Evolutionary conservation across 2,329 filamentous ascomycete genomes (phyloP), one percentile per base, ranked within the genome.

Genomic region (Paraconiothyrium brasiliense): DNA sequence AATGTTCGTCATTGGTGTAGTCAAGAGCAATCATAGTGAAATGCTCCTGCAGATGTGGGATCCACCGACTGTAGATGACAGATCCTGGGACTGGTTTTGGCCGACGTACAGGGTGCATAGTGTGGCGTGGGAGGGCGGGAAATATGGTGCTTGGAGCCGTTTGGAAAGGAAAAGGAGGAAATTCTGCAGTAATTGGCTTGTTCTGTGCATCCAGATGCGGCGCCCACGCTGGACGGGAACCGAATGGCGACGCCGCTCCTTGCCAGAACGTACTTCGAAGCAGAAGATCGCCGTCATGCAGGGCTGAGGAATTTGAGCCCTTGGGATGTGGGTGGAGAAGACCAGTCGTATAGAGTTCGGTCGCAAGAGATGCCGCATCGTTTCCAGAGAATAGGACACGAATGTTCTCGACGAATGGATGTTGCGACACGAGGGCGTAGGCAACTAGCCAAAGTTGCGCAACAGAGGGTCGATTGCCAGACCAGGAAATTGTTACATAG

Each of bases 1-100:
- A 79, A 77, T 94, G 91, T 69, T 86, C 83, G 1, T 81, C 73
- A 70, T 92, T 82, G 35, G 83, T 72, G 78, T 86, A 91, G 75
- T 94, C 89, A 1, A 94, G 84, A 11, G 87, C 88, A n/a, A 91
- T 83, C 82, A 94, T 90, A 62, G 89, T 92, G 76, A 94, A 94
- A 66, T 87, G 90, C 82, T 94, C 89, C 63, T 87, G 83, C 44
- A 94, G 82, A 71, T 93, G 88, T 8, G 91, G 90, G 63, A 94
- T 89, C 82, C 89, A 94, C 59, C 92, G 88, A 73, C 90, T 92
- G 81, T 94, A 94, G 67, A 92, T 85, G 62, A 90, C 84, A 1
- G 89, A 86, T 3, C 90, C 90, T 0, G 90, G 89, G 1, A 83
- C 80, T 5, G 92, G 91, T 80, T 94, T 94, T 37, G 87, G 84